Conservation (phyloP, 139 green algal genomes). For the Micractinium conductrix region DNA sequence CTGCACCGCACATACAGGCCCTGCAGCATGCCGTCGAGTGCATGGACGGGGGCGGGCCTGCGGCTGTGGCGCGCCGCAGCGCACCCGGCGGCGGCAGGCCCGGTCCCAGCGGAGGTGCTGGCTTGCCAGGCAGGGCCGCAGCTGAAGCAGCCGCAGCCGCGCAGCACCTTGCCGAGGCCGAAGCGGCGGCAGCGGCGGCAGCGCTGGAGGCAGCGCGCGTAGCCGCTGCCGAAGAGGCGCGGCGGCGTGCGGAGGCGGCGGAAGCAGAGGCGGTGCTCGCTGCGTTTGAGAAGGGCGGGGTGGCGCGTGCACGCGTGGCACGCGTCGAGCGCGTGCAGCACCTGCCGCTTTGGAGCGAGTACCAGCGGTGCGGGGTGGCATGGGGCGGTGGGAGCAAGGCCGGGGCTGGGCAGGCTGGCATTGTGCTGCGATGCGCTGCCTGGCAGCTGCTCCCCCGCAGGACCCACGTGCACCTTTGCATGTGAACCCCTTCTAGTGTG, state of each 20-base stretch:
- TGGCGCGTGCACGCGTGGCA: not conserved
- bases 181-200: not conserved
- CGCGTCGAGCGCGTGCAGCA: constrained; percentile 6
- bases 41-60: not conserved
- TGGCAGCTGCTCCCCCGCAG: too few relatives aligned
- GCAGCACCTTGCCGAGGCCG: too few relatives aligned
- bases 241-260: not conserved
- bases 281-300: not conserved
- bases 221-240: not conserved
- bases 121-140: not conserved
- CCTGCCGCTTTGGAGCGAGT: not conserved
- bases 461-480: too few relatives aligned
- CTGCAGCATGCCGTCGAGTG: not conserved
- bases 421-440: too few relatives aligned
- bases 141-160: not conserved
- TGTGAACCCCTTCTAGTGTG: too few relatives aligned
- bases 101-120: not conserved
- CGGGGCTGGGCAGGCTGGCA: not conserved
- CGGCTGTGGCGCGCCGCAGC: not conserved
- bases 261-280: not conserved
- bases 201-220: not conserved
- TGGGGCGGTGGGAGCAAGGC: not conserved
- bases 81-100: not conserved
- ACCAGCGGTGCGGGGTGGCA: not conserved
- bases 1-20: not conserved